Percentiles rank a stretch among this genome's conserved stretches.
phyloP scores from a whole-genome alignment of 495 filamentous ascomycete species.

The Aspergillus ostianus region DNA sequence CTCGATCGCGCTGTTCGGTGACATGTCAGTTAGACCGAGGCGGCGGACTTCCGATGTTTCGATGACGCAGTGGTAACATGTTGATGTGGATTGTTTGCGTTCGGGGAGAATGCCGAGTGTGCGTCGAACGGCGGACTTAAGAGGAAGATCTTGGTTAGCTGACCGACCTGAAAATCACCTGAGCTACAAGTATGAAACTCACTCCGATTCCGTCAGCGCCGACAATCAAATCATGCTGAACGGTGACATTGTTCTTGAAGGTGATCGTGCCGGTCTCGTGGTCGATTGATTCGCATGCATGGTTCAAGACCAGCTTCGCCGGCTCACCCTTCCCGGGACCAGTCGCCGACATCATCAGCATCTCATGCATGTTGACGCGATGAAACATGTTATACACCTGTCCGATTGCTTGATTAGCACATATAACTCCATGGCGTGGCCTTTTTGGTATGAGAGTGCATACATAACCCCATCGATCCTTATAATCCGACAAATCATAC shows the following conservation, averaged over 20 bases:
- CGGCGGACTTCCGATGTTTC: slow-evolving; percentile 40
- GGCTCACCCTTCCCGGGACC: slow-evolving; percentile 43
- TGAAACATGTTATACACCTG: slow-evolving; percentile 55
- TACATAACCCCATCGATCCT: slow-evolving; percentile 43
- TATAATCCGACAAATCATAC: slow-evolving; percentile 44
- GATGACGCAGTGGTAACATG: slow-evolving; percentile 48
- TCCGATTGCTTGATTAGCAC: background rate
- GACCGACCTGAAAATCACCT: background rate
- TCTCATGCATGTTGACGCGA: slow-evolving; percentile 53
- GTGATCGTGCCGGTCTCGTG: slow-evolving; percentile 33
- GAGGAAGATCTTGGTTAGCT: background rate
- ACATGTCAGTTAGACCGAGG: slow-evolving; percentile 44
- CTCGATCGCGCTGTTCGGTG: slow-evolving; percentile 41
- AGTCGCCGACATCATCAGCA: slow-evolving; percentile 50
- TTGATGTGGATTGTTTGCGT: slow-evolving; percentile 42
- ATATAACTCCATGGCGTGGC: background rate
- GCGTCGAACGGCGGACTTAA: slow-evolving; percentile 34
- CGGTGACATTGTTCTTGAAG: slow-evolving; percentile 34
- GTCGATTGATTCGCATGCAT: slow-evolving; percentile 40
- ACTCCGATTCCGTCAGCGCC: slow-evolving; percentile 45
- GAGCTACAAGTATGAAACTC: background rate
- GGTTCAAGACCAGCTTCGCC: slow-evolving; percentile 42
- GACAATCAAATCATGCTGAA: slow-evolving; percentile 39
- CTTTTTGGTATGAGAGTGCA: background rate
- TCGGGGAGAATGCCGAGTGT: slow-evolving; percentile 44